Evolutionary conservation across 2,329 filamentous ascomycete genomes (phyloP).

Genomic region (Talaromyces pinophilus): DNA sequence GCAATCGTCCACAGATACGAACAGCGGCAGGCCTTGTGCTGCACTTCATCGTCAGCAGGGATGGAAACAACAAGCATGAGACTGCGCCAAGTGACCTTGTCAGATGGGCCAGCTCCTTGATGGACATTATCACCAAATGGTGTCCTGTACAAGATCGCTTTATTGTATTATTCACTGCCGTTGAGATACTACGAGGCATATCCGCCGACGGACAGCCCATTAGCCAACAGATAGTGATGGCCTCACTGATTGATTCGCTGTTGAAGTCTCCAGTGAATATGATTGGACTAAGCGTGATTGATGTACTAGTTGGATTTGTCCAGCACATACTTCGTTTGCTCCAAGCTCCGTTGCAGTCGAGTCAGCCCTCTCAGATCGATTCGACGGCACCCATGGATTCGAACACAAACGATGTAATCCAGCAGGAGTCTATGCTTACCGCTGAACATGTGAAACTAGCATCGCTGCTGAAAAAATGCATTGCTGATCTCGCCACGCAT

Average conservation of each 20-base stretch:
- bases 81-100: conserved; percentile 51
- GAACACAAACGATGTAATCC: conserved; percentile 21
- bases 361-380: not conserved
- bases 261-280: conserved; percentile 87
- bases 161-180: conserved; percentile 77
- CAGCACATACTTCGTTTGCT: conserved; percentile 79
- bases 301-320: conserved; percentile 81
- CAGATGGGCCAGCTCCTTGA: conserved; percentile 81
- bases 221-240: conserved; percentile 71
- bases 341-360: conserved; percentile 54
- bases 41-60: conserved; percentile 65
- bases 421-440: conserved; percentile 26
- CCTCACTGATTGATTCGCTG: conserved; percentile 77
- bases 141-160: conserved; percentile 93
- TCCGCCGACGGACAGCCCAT: conserved; percentile 71
- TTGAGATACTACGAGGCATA: conserved; percentile 72
- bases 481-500: conserved; percentile 88
- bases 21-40: conserved; percentile 72
- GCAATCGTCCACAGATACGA: conserved; percentile 79
- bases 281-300: conserved; percentile 95
- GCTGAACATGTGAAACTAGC: conserved; percentile 59
- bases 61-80: conserved; percentile 52
- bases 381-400: conserved; percentile 26
- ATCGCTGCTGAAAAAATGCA: conserved; percentile 72
- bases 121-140: conserved; percentile 79